Base-by-base conservation (phyloP, 116 monocot species). In the Cymodocea nodosa region DNA sequence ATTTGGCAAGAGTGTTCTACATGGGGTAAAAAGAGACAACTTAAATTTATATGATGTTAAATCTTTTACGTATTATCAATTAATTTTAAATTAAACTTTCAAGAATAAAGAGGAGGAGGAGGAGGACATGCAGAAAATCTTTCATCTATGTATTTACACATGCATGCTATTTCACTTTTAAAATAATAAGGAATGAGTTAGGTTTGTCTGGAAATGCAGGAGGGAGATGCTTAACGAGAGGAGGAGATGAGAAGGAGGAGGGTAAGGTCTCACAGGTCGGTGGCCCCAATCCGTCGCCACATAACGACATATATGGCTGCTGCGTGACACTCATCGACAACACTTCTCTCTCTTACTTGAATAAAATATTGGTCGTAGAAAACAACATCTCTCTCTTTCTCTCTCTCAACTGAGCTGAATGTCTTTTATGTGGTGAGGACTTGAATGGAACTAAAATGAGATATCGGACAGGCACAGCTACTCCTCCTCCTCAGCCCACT, bases 231-330 rank as follows among this genome's bases (percentile, higher is more conserved):
- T 34, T 1, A 30, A 30, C 2, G 30, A 30, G 30, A 30, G 52
- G 48, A 48, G 70, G 70, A 60, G 23, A 61, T 70, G 52, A 51
- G 51, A 64, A 18, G 34, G 70, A 11, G 35, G 60, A 51, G 70
- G 8, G 61, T n/a, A 23, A 51, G 23, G 70, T 23, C 60, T 60
- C 56, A 60, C 51, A 34, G 51, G 59, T 58, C 72, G 50, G 70
- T 77, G 74, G 83, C 40, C 77, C 75, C 75, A 18, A 50, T 50
- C 50, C 71, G 20, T 63, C 54, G 51, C 69, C 87, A 49, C 70
- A 73, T 80, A 73, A 73, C 80, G 87, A 87, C 87, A 80, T 23
- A n/a, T 30, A 3, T 30, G 3, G 36, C 67, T 77, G 77, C 86
- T 79, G 80, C 66, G 59, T 70, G 67, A 63, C 50, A 52, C 71